Evolutionary conservation across 225 moss, liverwort and hornwort genomes (phyloP), one percentile per base, ranked within the genome.

Genomic region (Anthoceros angustus): DNA sequence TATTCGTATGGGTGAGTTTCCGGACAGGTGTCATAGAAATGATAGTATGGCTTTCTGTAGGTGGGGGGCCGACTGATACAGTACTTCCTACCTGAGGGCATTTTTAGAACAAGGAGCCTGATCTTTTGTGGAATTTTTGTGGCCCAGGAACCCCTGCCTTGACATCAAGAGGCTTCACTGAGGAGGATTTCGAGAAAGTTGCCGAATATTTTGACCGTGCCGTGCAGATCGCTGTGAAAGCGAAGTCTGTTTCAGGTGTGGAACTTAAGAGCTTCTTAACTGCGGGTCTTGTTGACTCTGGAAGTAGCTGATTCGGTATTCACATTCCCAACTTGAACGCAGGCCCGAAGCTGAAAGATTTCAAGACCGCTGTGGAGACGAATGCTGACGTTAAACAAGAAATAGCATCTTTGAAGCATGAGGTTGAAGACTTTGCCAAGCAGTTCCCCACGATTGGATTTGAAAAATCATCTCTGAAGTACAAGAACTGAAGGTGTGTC

Each of bases 121-220:
- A 46, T 65, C 39, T 7, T 40, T 41, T 12, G 32, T 25, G 12
- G 62, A 1, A 60, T 41, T 43, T 64, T 72, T 61, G 32, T 66
- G 65, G n/a, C 68, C 66, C 85, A 88, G 85, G 90, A 68, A 86
- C 93, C 65, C 93, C 93, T 72, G 90, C 93, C 25, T 78, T 94
- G 60, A 94, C 90, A n/a, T 90, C 90, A 65, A 86, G 93, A 82
- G 93, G 93, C 63, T 90, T 94, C 46, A 74, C 77, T 21, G 93
- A 90, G 74, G 93, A 90, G 40, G 93, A 94, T 69, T 94, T 90
- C 72, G 90, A 94, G 75, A 94, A 90, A 67, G 93, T 94, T 26
- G 90, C 93, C 0, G 85, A 86, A 43, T 94, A 86, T 67, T 94
- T 94, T 26, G 78, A 94, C 74, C 65, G 72, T 38, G 84, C 90